phyloP scores from a whole-genome alignment of 306 rosid species.

The Bauhinia variegata region DNA sequence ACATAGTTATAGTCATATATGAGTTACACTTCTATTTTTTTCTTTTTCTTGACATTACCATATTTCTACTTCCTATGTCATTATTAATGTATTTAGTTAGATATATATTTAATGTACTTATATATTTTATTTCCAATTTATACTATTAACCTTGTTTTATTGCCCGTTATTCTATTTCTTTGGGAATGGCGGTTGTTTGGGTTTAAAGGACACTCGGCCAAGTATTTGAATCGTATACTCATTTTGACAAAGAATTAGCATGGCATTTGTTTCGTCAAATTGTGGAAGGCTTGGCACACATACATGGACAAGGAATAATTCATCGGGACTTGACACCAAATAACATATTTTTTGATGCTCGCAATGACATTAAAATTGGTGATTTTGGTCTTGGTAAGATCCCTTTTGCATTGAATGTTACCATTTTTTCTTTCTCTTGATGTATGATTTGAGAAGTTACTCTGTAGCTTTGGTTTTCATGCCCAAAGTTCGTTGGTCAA shows the following conservation, averaged over 20 bases:
- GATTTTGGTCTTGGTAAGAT: conserved; percentile 97
- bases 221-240: conserved; percentile 71
- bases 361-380: conserved; percentile 93
- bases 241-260: conserved; percentile 76
- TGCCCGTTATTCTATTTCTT: conserved; percentile 2
- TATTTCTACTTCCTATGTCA: too few species aligned
- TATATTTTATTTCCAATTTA: conserved; percentile 1
- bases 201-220: conserved; percentile 82
- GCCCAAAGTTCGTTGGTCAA: conserved; percentile 14
- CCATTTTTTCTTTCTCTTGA: conserved; percentile 21
- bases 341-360: conserved; percentile 97
- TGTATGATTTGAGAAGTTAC: conserved; percentile 31
- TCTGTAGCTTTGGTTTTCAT: conserved; percentile 27
- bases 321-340: conserved; percentile 95
- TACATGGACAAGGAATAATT: conserved; percentile 96
- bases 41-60: too few species aligned
- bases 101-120: too few species aligned
- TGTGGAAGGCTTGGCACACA: conserved; percentile 97
- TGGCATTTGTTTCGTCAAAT: conserved; percentile 96
- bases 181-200: conserved; percentile 34
- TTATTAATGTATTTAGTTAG: too few species aligned
- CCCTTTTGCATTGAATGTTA: conserved; percentile 26
- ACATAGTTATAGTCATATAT: neutral
- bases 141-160: conserved; percentile 33
- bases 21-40: too few species aligned